phyloP scores from a whole-genome alignment of 148 eudicot species.

The Chenopodium suecicum region DNA sequence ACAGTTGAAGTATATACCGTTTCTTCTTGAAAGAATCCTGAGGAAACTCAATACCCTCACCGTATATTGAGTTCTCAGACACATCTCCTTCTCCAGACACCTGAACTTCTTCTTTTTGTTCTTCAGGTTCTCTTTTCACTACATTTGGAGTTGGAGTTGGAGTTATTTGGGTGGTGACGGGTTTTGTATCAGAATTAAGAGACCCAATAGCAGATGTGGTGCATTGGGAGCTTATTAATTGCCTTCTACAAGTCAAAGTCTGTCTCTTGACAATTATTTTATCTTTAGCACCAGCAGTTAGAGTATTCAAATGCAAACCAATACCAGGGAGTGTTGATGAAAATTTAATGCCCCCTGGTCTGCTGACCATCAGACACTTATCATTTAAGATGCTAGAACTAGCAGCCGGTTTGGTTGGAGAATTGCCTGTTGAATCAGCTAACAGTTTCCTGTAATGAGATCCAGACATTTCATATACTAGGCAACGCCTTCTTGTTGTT shows the following conservation, averaged over 20 bases:
- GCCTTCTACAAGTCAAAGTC: slow-evolving; percentile 34
- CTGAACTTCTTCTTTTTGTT: slow-evolving; percentile 12
- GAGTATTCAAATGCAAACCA: slow-evolving; percentile 52
- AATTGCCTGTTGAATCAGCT: slow-evolving; percentile 25
- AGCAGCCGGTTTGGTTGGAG: slow-evolving; percentile 25
- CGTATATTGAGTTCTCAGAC: slow-evolving; percentile 15
- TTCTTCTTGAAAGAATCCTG: slow-evolving; percentile 36
- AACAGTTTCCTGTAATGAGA: slow-evolving; percentile 33
- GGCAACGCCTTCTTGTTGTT: slow-evolving; percentile 38
- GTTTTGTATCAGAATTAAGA: slow-evolving; percentile 11
- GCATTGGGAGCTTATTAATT: slow-evolving; percentile 30
- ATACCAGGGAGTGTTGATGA: slow-evolving; percentile 43
- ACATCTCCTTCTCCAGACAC: slow-evolving; percentile 29
- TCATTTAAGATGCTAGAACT: slow-evolving; percentile 17
- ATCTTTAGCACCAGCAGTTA: slow-evolving; percentile 34
- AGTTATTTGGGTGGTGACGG: slow-evolving; percentile 11
- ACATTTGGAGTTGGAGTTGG: slow-evolving; percentile 20
- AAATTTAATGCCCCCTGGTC: slow-evolving; percentile 24
- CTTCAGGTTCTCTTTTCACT: slow-evolving; percentile 6
- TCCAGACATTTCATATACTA: slow-evolving; percentile 47
- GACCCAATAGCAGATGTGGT: slow-evolving; percentile 22
- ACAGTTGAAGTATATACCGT: slow-evolving; percentile 24
- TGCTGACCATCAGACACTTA: slow-evolving; percentile 21
- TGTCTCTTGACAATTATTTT: slow-evolving; percentile 38
- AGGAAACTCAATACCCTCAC: slow-evolving; percentile 14